Percentiles rank a stretch among this genome's conserved stretches.
Conservation (phyloP, 345 rosid species). For the Eucalyptus leucophloia region DNA sequence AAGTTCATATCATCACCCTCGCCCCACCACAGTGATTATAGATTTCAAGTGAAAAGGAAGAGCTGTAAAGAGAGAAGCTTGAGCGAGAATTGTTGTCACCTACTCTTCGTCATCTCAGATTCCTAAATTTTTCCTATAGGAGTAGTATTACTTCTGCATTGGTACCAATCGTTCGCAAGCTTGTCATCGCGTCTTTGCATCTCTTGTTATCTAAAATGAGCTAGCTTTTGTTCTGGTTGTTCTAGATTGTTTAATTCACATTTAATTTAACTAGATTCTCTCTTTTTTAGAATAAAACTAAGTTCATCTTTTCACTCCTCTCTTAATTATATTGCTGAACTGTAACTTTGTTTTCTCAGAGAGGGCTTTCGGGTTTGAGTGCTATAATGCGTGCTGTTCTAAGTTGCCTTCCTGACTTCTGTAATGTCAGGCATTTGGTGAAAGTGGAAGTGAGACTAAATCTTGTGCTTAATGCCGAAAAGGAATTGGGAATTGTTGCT, state of each 20-base stretch:
- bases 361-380: conserved; percentile 92
- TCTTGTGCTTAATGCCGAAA: conserved; percentile 57
- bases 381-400: conserved; percentile 79
- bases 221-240: neutral
- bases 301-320: neutral
- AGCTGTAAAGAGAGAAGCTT: neutral
- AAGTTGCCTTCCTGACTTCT: conserved; percentile 77
- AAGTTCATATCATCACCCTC: neutral
- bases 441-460: conserved; percentile 62
- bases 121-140: neutral
- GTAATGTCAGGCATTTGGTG: conserved; percentile 59
- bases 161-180: neutral
- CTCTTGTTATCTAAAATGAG: neutral
- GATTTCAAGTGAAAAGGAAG: neutral
- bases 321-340: neutral
- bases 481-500: conserved; percentile 85
- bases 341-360: conserved; percentile 15
- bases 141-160: neutral
- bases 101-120: neutral
- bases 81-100: neutral
- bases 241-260: neutral
- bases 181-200: neutral
- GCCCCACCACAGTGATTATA: neutral
- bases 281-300: neutral
- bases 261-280: neutral